Base-by-base conservation (phyloP, 129 eudicot genomes). In the Artemisia tridentata region DNA sequence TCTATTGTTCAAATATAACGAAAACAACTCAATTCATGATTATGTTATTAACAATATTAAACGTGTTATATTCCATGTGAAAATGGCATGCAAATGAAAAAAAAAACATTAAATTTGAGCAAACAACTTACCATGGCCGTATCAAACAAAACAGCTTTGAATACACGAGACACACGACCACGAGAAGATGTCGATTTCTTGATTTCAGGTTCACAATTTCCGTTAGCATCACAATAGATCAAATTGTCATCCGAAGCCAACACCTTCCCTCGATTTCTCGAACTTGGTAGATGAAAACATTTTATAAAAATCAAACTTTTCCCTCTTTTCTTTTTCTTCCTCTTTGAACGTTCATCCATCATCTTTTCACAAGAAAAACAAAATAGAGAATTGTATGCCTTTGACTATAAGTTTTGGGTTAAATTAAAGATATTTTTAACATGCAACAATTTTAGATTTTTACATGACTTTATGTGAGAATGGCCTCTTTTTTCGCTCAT, bases 111-210 rank as follows among this genome's bases (percentile, higher is more conserved):
- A 17, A 12, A 69, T 16, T 18, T 21, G 41, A 48, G 3, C 10
- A 52, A 63, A 47, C 16, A 10, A 8, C 21, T 3, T 8, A 86
- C 91, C 83, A 80, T 31, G 3, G 79, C 67, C 0, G 78, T 25
- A 61, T 77, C 78, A 11, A 86, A 74, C 55, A 82, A 59, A 5
- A 79, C 84, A 56, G 84, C 80, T 69, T 84, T 81, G 29, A 86
- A 57, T 4, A 63, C 64, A 19, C 79, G 71, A 60, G 84, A 75
- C 38, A 83, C 63, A 5, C 84, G 77, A 18, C 83, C 85, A 54
- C 73, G 83, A 53, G 82, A 63, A 62, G 70, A 77, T 4, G 76
- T 16, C 0, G 77, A 63, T 64, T 52, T 62, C 67, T 69, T 75
- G 69, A 13, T 57, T 7, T 31, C 34, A 34, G 80, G 23, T 15